Base-by-base conservation (phyloP, 257 asterid species). In the Lavandula angustifolia region DNA sequence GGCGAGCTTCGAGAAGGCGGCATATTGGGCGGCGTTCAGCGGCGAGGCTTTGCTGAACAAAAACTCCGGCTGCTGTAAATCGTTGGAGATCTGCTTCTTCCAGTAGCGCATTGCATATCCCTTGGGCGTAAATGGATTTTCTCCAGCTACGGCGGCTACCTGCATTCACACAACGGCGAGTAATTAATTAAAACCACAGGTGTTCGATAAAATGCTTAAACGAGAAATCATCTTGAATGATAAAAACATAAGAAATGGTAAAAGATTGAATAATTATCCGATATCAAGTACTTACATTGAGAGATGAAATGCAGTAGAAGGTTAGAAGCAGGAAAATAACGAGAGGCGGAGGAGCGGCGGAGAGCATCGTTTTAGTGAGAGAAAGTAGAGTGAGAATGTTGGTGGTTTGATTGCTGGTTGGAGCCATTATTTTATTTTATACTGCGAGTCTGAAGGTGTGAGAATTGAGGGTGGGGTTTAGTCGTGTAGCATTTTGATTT, bases 31-130 rank as follows among this genome's bases (percentile, higher is more conserved):
- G 16, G 87, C 81, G 49, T 6, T 77, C 8, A 87, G 72, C 54
- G 91, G 95, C 34, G 95, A 87, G 4, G 95, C 91, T 46, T 80
- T 84, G 68, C 72, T 54, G 4, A 86, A 75, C 66, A 86, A 52
- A 47, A 86, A 82, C 52, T 54, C 69, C 59, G 95, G 88, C 72
- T 72, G 73, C 22, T 85, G 80, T 35, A 77, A 80, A n/a, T 75
- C 81, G 68, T 79, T 82, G 3, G 92, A 75, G 76, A 87, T 76
- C 76, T 78, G 85, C 50, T 76, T 76, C 62, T 61, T 80, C 95
- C 91, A 84, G 78, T 87, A 87, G 6, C 95, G 90, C 27, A 79
- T 67, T 22, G 73, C 51, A 17, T 73, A 78, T 0, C 79, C 91
- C 72, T 63, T 80, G 0, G 91, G 92, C 7, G 95, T 84, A 22